These are phyloP conservation scores for Tuber magnatum DNA, from an alignment of 495 filamentous ascomycete species.

Conservation along the genomic window DNA sequence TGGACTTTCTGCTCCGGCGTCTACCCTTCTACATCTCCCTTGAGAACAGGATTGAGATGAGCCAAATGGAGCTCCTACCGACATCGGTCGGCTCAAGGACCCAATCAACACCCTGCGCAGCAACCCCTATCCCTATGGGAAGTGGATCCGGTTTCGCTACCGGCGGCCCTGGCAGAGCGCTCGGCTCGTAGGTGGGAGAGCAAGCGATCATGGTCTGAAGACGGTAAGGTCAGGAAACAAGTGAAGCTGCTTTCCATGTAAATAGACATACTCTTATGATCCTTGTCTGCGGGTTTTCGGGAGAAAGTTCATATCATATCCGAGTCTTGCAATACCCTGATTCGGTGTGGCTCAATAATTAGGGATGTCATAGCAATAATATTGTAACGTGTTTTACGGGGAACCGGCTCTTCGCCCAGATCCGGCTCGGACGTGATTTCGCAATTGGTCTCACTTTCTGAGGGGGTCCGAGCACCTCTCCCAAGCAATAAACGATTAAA, in stretches of 20 bases:
- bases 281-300: background rate
- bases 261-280: slow-evolving; percentile 9
- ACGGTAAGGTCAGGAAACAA: background rate
- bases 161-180: slow-evolving; percentile 18
- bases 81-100: slow-evolving; percentile 20
- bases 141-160: slow-evolving; percentile 11
- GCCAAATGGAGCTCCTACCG: slow-evolving; percentile 35
- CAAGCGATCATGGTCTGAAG: background rate
- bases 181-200: slow-evolving; percentile 12
- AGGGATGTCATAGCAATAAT: background rate
- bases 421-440: background rate
- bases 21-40: slow-evolving; percentile 33
- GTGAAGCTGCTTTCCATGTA: slow-evolving; percentile 6
- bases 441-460: background rate
- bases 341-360: background rate
- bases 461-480: background rate
- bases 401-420: background rate
- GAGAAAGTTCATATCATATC: background rate
- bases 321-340: background rate
- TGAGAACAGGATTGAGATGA: slow-evolving; percentile 35
- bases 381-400: background rate
- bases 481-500: background rate
- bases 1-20: slow-evolving; percentile 29
- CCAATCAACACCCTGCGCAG: background rate
- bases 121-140: slow-evolving; percentile 6